phyloP scores from a whole-genome alignment of 768 basidiomycete genomes.

The Phlebiopsis gigantea region DNA sequence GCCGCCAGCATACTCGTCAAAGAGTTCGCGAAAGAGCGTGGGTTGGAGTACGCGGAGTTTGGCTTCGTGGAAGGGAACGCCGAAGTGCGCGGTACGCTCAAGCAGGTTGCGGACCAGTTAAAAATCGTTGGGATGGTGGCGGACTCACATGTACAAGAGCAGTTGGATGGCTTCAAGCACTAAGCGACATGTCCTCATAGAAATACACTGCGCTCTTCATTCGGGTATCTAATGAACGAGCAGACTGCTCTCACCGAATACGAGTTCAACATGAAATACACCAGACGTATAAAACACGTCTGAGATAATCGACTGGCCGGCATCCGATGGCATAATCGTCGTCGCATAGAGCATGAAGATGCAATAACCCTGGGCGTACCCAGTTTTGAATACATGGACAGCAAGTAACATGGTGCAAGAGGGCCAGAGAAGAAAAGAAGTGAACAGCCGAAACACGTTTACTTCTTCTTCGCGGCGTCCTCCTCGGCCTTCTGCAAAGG shows the following conservation, averaged over 20 bases:
- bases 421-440: constrained; percentile 11
- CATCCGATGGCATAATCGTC: constrained; percentile 19
- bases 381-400: constrained; percentile 31
- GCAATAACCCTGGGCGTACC: constrained; percentile 26
- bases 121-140: constrained; percentile 80
- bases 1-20: constrained; percentile 82
- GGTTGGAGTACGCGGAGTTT: constrained; percentile 85
- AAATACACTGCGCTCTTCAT: constrained; percentile 6
- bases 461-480: constrained; percentile 91
- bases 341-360: constrained; percentile 30
- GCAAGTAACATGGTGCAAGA: constrained; percentile 22
- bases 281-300: background rate
- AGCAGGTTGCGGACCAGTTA: constrained; percentile 83
- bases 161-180: constrained; percentile 35
- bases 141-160: constrained; percentile 62
- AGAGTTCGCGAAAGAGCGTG: constrained; percentile 81
- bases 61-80: constrained; percentile 83
- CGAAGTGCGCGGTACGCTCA: constrained; percentile 78
- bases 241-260: constrained; percentile 5
- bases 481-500: constrained; percentile 75
- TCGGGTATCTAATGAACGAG: background rate
- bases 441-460: constrained; percentile 28
- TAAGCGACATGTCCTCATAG: background rate
- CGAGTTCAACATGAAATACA: background rate
- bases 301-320: background rate